phyloP scores from a whole-genome alignment of 352 stramenopile species.

The Albugo laibachii region DNA sequence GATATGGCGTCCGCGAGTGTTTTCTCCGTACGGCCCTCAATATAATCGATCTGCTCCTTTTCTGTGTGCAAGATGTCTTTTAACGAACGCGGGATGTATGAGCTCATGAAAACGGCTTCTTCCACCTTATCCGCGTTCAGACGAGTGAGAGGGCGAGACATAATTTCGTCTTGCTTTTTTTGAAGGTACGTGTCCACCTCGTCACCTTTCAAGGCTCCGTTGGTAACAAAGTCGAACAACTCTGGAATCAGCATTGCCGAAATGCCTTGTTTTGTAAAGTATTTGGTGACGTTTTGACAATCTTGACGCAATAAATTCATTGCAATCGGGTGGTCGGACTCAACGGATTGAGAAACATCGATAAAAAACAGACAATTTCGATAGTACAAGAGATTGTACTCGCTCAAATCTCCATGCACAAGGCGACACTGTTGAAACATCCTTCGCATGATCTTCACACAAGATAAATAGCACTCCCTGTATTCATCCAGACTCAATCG shows the following conservation, averaged over 20 bases:
- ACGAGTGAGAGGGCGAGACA: conserved; percentile 29
- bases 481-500: conserved; percentile 80
- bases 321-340: conserved; percentile 94
- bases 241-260: conserved; percentile 89
- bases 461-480: conserved; percentile 89
- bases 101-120: conserved; percentile 87
- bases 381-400: conserved; percentile 99
- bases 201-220: conserved; percentile 30
- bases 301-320: conserved; percentile 97
- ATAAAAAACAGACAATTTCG: conserved; percentile 93
- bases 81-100: conserved; percentile 88
- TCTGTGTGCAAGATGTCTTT: conserved; percentile 85
- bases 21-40: conserved; percentile 74
- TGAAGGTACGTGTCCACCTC: conserved; percentile 82
- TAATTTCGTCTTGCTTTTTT: conserved; percentile 74
- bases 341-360: conserved; percentile 97
- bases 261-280: conserved; percentile 84
- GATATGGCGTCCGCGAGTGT: conserved; percentile 58
- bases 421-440: conserved; percentile 94
- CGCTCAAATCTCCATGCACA: conserved; percentile 96
- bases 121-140: conserved; percentile 77
- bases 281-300: conserved; percentile 94
- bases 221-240: conserved; percentile 93
- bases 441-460: conserved; percentile 89
- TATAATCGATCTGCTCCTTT: conserved; percentile 66